These are phyloP conservation scores for Mucor racemosus DNA, from an alignment of 371 early-diverging fungal genomes.

Conservation along the genomic window DNA sequence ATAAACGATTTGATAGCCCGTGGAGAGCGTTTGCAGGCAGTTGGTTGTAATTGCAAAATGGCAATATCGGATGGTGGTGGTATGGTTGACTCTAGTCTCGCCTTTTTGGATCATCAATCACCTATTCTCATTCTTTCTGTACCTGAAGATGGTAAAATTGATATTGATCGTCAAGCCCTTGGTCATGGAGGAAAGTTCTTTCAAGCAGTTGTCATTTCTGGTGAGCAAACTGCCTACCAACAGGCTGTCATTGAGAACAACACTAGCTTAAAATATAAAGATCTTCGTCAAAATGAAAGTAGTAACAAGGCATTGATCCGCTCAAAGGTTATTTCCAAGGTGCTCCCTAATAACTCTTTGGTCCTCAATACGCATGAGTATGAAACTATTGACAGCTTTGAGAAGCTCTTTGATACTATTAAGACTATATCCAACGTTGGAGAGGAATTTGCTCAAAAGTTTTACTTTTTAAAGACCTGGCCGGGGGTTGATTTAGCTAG, in stretches of 20 bases:
- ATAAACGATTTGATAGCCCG: neutral
- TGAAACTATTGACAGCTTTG: slow-evolving; percentile 44
- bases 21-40: no score
- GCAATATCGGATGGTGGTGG: neutral
- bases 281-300: slow-evolving; percentile 25
- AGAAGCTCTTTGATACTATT: slow-evolving; percentile 39
- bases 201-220: slow-evolving; percentile 34
- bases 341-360: slow-evolving; percentile 17
- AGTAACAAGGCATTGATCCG: slow-evolving; percentile 27
- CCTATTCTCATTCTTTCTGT: slow-evolving; percentile 24
- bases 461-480: slow-evolving; percentile 40
- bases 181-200: slow-evolving; percentile 38
- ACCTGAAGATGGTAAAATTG: slow-evolving; percentile 22
- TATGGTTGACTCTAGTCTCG: slow-evolving; percentile 8
- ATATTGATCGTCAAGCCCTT: slow-evolving; percentile 26
- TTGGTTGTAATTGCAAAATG: neutral
- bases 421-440: slow-evolving; percentile 9
- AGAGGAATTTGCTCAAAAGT: neutral
- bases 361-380: slow-evolving; percentile 35
- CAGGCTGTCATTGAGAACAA: slow-evolving; percentile 12
- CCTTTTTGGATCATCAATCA: slow-evolving; percentile 33
- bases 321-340: slow-evolving; percentile 29
- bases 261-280: slow-evolving; percentile 1
- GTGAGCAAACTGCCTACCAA: slow-evolving; percentile 33
- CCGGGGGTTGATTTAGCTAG: slow-evolving; percentile 9